Evolutionary conservation across 345 rosid genomes (phyloP).

Genomic region (Pugionium cornutum): DNA sequence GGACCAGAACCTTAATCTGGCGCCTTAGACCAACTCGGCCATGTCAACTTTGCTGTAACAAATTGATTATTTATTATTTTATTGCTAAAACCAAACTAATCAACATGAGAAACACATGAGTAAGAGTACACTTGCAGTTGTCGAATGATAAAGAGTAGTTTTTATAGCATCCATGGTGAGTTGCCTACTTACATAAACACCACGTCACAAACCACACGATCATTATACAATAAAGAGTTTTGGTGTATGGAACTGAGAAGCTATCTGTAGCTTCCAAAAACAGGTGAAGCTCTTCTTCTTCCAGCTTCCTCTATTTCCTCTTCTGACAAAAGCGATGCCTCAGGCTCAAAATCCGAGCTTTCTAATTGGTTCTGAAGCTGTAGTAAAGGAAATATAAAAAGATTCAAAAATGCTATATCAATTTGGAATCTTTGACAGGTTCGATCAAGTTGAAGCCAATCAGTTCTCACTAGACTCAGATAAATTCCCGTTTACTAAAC

Average conservation of each 20-base stretch:
- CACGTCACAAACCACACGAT: too few species aligned
- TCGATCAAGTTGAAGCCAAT: not conserved
- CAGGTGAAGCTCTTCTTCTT: constrained; percentile 63
- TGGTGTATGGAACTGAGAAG: not conserved
- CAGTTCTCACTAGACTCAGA: not conserved
- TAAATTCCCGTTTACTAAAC: too few species aligned
- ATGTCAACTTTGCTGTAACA: constrained; percentile 49
- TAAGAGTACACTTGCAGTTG: too few species aligned
- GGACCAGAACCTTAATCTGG: constrained; percentile 99
- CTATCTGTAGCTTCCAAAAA: constrained; percentile 44
- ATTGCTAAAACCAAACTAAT: too few species aligned
- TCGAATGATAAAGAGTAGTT: too few species aligned
- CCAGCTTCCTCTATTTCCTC: constrained; percentile 70
- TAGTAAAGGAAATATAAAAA: not conserved
- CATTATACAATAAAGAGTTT: too few species aligned
- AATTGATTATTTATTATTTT: too few species aligned
- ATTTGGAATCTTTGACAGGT: not conserved
- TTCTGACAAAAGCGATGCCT: constrained; percentile 55
- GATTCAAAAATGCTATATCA: not conserved
- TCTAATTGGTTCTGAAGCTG: constrained; percentile 71
- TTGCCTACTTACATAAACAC: too few species aligned
- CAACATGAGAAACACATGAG: too few species aligned
- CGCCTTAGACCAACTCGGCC: constrained; percentile 99
- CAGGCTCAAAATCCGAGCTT: constrained; percentile 52
- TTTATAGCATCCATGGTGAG: too few species aligned